These are phyloP conservation scores for Yueomyces sp. DNA, from an alignment of 805 yeast species.

Conservation along the genomic window DNA sequence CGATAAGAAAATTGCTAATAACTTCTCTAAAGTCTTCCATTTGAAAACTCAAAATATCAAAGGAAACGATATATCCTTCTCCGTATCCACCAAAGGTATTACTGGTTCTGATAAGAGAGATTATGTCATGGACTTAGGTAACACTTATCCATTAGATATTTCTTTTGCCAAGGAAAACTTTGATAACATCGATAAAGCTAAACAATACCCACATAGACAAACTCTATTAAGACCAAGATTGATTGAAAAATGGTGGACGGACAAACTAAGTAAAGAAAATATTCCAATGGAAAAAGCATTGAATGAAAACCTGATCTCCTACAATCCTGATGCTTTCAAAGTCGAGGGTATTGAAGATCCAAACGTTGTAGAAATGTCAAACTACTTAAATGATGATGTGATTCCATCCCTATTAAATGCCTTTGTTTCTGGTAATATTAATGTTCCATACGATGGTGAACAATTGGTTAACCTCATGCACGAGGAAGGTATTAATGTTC, in stretches of 20 bases:
- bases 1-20: constrained; percentile 37
- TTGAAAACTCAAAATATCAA: constrained; percentile 52
- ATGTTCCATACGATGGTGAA: constrained; percentile 68
- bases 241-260: constrained; percentile 78
- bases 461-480: constrained; percentile 63
- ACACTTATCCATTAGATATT: constrained; percentile 76
- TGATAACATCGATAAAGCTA: constrained; percentile 27
- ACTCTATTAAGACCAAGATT: constrained; percentile 76
- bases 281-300: constrained; percentile 22
- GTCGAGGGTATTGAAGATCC: constrained; percentile 30
- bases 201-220: constrained; percentile 74
- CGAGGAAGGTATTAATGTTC: constrained; percentile 70
- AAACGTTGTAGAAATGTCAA: constrained; percentile 53
- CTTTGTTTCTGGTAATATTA: constrained; percentile 31
- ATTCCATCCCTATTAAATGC: constrained; percentile 45
- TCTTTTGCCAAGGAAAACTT: constrained; percentile 52
- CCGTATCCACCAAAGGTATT: constrained; percentile 76
- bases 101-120: constrained; percentile 74
- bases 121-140: constrained; percentile 72
- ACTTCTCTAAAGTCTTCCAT: constrained; percentile 63
- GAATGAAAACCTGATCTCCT: constrained; percentile 33
- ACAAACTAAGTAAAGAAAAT: constrained; percentile 32
- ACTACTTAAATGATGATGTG: constrained; percentile 42
- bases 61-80: constrained; percentile 40
- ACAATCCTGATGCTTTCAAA: constrained; percentile 72